Evolutionary conservation across 768 basidiomycete genomes (phyloP).

Genomic region (Lepiota subincarnata): DNA sequence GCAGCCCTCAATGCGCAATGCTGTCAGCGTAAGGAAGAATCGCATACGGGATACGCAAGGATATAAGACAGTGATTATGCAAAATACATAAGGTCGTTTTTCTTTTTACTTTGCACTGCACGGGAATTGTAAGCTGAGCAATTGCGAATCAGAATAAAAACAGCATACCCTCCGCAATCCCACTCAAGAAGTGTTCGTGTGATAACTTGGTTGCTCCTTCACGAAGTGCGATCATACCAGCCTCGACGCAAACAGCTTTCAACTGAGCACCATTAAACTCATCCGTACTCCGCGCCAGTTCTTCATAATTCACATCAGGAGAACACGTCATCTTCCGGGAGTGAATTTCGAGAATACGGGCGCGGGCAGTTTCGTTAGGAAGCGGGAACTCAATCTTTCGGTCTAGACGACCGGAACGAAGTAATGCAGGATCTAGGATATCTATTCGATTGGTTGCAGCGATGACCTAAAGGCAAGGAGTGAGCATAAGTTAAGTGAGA

Average conservation of each 20-base stretch:
- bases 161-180: slow-evolving; percentile 74
- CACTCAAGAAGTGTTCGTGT: slow-evolving; percentile 95
- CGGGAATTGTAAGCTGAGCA: slow-evolving; percentile 20
- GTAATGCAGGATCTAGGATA: slow-evolving; percentile 96
- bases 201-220: slow-evolving; percentile 86
- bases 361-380: slow-evolving; percentile 94
- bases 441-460: slow-evolving; percentile 99
- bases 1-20: too few relatives aligned
- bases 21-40: neutral
- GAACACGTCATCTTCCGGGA: slow-evolving; percentile 92
- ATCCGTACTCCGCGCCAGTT: slow-evolving; percentile 93
- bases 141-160: slow-evolving; percentile 4
- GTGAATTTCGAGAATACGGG: slow-evolving; percentile 94
- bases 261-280: slow-evolving; percentile 98
- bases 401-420: slow-evolving; percentile 95
- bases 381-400: slow-evolving; percentile 98
- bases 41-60: neutral
- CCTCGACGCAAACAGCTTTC: slow-evolving; percentile 98
- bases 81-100: slow-evolving; percentile 96
- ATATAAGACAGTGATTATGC: slow-evolving; percentile 45
- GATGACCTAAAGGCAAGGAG: slow-evolving; percentile 64
- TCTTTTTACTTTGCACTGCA: slow-evolving; percentile 98
- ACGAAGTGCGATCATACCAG: slow-evolving; percentile 96
- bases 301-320: slow-evolving; percentile 92
- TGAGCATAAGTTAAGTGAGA: slow-evolving; percentile 1